Base-by-base conservation (phyloP, 345 rosid genomes). In the Dipteronia sinensis region DNA sequence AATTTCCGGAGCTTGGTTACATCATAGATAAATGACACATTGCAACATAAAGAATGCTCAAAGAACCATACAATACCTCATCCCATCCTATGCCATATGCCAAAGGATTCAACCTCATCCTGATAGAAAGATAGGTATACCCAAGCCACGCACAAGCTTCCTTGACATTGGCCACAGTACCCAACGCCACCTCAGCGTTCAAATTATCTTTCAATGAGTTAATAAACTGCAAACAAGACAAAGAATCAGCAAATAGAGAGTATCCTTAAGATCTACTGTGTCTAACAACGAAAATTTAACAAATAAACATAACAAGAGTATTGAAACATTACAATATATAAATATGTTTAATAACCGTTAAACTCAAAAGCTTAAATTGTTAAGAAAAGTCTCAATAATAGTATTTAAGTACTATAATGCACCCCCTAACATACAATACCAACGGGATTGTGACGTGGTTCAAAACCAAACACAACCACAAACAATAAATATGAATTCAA, bases 131-230 rank as follows among this genome's bases (percentile, higher is more conserved):
- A 88, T 95, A 95, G 51, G 99, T 93, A 86, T 95, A 95, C 55
- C 99, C 95, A 84, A 95, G 97, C 99, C 99, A 95, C 27, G 94
- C 89, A 76, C 99, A 93, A 70, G 99, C 99, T 89, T 95, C 99
- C 90, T 93, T 93, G 64, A 95, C 98, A 86, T 95, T 95, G 55
- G 99, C 93, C 75, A 95, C 98, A 53, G 99, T 95, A 78, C 99
- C 99, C 91, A 95, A 85, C 31, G 90, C 99, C 76, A 95, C 99
- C 88, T 95, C 99, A 4, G 99, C 99, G 72, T 95, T 95, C 76
- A 95, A 82, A 80, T 95, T 95, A 77, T 95, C 98, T 83, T 93
- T 95, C 86, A 93, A 82, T 67, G 99, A 95, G 78, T 92, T 88
- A 78, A 95, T 91, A 87, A 95, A 95, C 99, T 95, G 93, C 85